phyloP scores from a whole-genome alignment of 2,329 filamentous ascomycete genomes.

The Ophiognomonia clavigignenti-juglandacearum region DNA sequence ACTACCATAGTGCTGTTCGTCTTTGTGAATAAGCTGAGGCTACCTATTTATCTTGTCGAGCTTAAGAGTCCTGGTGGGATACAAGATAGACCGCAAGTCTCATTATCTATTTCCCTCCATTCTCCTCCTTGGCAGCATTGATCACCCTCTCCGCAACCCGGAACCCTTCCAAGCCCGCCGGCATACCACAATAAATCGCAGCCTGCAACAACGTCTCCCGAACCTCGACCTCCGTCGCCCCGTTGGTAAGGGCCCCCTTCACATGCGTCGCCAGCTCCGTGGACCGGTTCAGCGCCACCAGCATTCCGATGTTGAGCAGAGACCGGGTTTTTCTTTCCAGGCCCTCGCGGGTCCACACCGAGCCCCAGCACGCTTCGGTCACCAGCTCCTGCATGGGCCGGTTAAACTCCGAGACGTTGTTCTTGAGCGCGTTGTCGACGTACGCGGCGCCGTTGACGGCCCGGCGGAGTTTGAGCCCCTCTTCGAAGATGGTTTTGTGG shows the following conservation, averaged over 20 bases:
- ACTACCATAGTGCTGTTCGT: too few species aligned
- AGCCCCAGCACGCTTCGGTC: constrained; percentile 61
- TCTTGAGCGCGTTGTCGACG: constrained; percentile 52
- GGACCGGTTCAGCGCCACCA: constrained; percentile 49
- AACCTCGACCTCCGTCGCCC: constrained; percentile 56
- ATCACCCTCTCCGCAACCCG: constrained; percentile 27
- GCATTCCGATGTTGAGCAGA: constrained; percentile 61
- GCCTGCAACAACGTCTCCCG: constrained; percentile 50
- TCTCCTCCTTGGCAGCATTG: constrained; percentile 26
- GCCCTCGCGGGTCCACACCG: constrained; percentile 58
- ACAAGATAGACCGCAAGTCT: background rate
- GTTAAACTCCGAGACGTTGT: constrained; percentile 54
- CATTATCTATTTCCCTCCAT: constrained; percentile 20
- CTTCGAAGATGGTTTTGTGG: constrained; percentile 54
- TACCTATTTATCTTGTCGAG: too few species aligned
- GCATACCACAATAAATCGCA: constrained; percentile 38
- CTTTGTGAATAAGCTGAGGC: too few species aligned
- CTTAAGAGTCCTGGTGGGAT: too few species aligned
- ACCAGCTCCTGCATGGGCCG: constrained; percentile 57
- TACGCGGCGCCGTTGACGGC: constrained; percentile 58
- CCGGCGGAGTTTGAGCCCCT: constrained; percentile 55
- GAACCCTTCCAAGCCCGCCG: constrained; percentile 37
- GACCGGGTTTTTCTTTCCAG: constrained; percentile 56
- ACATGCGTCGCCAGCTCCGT: constrained; percentile 58
- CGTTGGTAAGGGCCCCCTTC: constrained; percentile 60